These are phyloP conservation scores for Lichtheimia corymbifera DNA, from an alignment of 371 early-diverging fungal genomes.

Conservation along the genomic window DNA sequence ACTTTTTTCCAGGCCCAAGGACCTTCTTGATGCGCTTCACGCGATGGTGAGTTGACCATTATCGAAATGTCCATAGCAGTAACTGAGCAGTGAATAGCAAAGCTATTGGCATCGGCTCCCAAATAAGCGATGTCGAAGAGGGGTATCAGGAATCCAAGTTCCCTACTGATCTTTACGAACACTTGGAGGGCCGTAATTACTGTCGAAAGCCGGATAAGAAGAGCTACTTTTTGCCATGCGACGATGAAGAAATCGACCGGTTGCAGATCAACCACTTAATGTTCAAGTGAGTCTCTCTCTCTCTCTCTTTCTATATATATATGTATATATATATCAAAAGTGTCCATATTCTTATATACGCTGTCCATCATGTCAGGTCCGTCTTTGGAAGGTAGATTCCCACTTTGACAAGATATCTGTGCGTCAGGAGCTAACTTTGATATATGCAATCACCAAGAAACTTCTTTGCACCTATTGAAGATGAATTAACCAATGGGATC, in stretches of 20 bases:
- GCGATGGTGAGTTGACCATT: too few relatives aligned
- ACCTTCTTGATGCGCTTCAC: too few relatives aligned
- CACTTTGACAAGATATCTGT: neutral
- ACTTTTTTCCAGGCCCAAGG: too few relatives aligned
- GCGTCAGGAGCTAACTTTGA: neutral
- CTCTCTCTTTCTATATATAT: neutral
- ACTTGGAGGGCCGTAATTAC: conserved; percentile 37
- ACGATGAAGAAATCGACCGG: conserved; percentile 49
- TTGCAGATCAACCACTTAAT: conserved; percentile 35
- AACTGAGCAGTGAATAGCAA: too few relatives aligned
- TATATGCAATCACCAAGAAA: neutral
- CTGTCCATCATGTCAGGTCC: neutral
- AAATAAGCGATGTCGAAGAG: conserved; percentile 10
- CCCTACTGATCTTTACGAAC: conserved; percentile 30
- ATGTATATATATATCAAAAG: conserved; percentile 18
- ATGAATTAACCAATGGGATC: conserved; percentile 1
- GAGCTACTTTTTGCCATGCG: conserved; percentile 38
- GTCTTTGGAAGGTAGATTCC: neutral
- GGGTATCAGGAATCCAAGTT: conserved; percentile 33
- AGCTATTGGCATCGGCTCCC: too few relatives aligned
- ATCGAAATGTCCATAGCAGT: too few relatives aligned
- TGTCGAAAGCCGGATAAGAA: conserved; percentile 16
- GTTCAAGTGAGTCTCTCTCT: conserved; percentile 20
- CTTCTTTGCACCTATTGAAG: conserved; percentile 8
- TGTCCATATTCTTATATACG: neutral